Base-by-base conservation (phyloP, 352 stramenopile species). In the Phytophthora tubulina region DNA sequence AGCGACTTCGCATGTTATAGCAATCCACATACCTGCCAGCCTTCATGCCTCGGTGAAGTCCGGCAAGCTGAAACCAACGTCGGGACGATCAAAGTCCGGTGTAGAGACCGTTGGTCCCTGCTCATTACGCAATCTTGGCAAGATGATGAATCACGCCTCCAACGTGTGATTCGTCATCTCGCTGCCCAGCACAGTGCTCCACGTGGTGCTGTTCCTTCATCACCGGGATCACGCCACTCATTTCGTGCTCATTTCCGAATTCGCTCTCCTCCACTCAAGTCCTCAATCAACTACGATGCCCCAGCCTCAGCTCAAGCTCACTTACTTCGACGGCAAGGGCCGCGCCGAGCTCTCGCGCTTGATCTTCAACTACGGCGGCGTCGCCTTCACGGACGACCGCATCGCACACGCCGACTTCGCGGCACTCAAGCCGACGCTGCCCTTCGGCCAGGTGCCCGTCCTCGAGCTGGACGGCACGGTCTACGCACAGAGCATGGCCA, bases 251-350 rank as follows among this genome's bases (percentile, higher is more conserved):
- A 78, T 57, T 78, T 39, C 7, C 31, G 15, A 67, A 74, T 72
- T 74, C 45, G 4, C 53, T 66, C 50, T 33, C 14, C 33, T n/a
- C 17, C 31, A 10, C 50, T 39, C 32, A 59, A 72, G 45, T 10
- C 27, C 17, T 32, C 35, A 33, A 52, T 45, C 35, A 10, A 57
- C 30, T 50, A 68, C 63, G 13, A 80, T 72, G 66, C 46, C 39
- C 39, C 66, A 75, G 45, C 60, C 60, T 9, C 50, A 75, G 32
- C 35, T 91, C 55, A 88, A 86, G 70, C 63, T 94, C 30, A 86
- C 72, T 17, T 95, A 93, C 79, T 92, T 94, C 51, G 63, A 89
- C 52, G 27, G 65, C 44, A 52, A 70, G 15, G 86, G 63, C 14
- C 79, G 76, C 35, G 88, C 54, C 4, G 86, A 94, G 74, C 38